Evolutionary conservation across 2,329 filamentous ascomycete species (phyloP).

Genomic region (Lomentospora prolificans): DNA sequence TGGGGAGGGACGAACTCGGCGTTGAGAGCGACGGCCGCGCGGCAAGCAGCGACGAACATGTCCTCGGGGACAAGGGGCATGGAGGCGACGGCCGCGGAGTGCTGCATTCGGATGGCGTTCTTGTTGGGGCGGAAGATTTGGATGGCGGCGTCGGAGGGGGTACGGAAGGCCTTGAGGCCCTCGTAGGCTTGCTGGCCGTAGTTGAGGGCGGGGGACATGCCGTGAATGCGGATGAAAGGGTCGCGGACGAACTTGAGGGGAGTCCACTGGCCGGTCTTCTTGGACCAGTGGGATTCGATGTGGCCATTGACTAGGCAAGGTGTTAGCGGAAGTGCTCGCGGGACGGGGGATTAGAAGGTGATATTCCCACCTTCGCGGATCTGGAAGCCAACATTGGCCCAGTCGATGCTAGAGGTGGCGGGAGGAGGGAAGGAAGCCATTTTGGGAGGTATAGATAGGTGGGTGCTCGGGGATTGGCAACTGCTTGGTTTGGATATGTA

Average conservation of each 20-base stretch:
- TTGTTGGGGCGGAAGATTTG: conserved; percentile 79
- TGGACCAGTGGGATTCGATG: conserved; percentile 76
- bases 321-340: background rate
- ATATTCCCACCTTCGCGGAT: conserved; percentile 68
- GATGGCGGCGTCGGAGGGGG: conserved; percentile 58
- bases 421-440: conserved; percentile 58
- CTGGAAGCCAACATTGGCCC: conserved; percentile 86
- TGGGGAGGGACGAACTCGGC: conserved; percentile 87
- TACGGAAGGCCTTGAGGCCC: conserved; percentile 92
- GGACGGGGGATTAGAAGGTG: conserved; percentile 1
- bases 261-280: conserved; percentile 66
- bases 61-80: conserved; percentile 71
- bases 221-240: conserved; percentile 81
- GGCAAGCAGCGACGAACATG: conserved; percentile 66
- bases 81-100: conserved; percentile 74
- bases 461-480: no score
- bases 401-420: conserved; percentile 77
- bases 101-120: conserved; percentile 77
- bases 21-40: conserved; percentile 76
- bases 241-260: conserved; percentile 69
- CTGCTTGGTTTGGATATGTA: no score
- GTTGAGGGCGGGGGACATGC: conserved; percentile 91
- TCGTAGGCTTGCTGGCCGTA: conserved; percentile 98
- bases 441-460: no score
- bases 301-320: conserved; percentile 75